Evolutionary conservation across 306 rosid species (phyloP).

Genomic region (Cucurbita ficifolia): DNA sequence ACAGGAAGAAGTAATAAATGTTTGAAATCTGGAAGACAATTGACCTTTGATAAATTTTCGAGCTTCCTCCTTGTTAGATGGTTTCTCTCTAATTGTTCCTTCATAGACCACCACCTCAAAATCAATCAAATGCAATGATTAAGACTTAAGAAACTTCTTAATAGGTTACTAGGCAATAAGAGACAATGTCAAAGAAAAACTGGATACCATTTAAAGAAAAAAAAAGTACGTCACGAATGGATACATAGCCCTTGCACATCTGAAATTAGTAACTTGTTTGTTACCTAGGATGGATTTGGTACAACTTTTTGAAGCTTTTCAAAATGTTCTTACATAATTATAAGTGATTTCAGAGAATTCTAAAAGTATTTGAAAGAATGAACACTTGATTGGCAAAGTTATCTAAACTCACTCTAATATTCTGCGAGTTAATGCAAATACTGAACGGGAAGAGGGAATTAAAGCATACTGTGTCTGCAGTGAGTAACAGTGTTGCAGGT

Average conservation of each 20-base stretch:
- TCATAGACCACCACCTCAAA: slow-evolving; percentile 74
- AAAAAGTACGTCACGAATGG: neutral
- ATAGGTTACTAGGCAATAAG: slow-evolving; percentile 9
- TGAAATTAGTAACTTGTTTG: neutral
- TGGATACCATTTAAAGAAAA: neutral
- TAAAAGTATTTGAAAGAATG: neutral
- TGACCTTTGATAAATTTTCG: slow-evolving; percentile 73
- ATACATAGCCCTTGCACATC: neutral
- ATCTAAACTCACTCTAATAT: neutral
- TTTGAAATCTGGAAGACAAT: neutral
- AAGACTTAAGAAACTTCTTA: neutral
- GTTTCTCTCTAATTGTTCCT: slow-evolving; percentile 76
- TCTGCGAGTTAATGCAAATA: neutral
- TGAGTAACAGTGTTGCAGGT: slow-evolving; percentile 44
- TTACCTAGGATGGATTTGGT: neutral
- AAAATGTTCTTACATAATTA: neutral
- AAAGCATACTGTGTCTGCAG: slow-evolving; percentile 75
- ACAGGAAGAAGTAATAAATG: neutral
- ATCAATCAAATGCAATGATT: slow-evolving; percentile 15
- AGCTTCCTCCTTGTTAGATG: slow-evolving; percentile 71
- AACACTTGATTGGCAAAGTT: neutral
- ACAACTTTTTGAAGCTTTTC: neutral
- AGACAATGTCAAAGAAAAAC: slow-evolving; percentile 7
- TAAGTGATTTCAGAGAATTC: neutral
- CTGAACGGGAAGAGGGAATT: slow-evolving; percentile 3